Percentiles rank a stretch among this genome's conserved stretches.
phyloP scores from a whole-genome alignment of 1,139 yeast genomes.

The Eremothecium sinecaudum region DNA sequence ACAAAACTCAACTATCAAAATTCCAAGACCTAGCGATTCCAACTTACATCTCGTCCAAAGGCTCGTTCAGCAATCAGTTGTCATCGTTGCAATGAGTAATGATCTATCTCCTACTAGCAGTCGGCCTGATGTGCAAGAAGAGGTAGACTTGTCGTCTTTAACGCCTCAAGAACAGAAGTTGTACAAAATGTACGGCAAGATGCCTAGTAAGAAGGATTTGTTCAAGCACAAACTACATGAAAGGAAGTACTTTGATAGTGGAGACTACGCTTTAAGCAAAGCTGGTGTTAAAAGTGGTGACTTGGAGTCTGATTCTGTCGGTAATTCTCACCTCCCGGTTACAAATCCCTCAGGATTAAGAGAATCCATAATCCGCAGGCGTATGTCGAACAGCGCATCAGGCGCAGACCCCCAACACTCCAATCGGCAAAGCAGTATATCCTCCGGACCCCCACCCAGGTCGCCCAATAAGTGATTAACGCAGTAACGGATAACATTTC shows the following conservation, averaged over 20 bases:
- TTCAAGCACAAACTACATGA: conserved; percentile 74
- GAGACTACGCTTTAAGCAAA: conserved; percentile 92
- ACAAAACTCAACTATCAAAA: too few relatives aligned
- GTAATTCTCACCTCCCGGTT: conserved; percentile 27
- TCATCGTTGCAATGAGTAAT: too few relatives aligned
- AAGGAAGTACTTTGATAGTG: conserved; percentile 90
- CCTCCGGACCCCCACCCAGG: conserved; percentile 31
- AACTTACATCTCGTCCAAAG: too few relatives aligned
- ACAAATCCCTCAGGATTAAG: conserved; percentile 30
- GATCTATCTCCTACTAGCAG: conserved; percentile 27
- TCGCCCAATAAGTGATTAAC: conserved; percentile 28
- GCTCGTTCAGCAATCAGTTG: too few relatives aligned
- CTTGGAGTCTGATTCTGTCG: conserved; percentile 14
- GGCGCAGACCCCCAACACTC: conserved; percentile 13
- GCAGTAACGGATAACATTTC: conserved; percentile 40
- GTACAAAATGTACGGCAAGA: conserved; percentile 74
- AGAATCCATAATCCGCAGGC: conserved; percentile 29
- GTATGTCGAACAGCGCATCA: conserved; percentile 30
- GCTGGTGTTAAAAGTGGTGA: conserved; percentile 32
- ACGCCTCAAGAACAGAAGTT: conserved; percentile 62
- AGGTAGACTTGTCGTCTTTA: conserved; percentile 46
- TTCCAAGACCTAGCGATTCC: too few relatives aligned
- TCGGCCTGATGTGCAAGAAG: conserved; percentile 17
- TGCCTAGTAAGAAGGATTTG: conserved; percentile 80
- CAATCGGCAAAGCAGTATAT: conserved; percentile 29